Evolutionary conservation across 2,329 filamentous ascomycete genomes (phyloP), one percentile per base, ranked within the genome.

Genomic region (Calonectria pseudoturangicola): DNA sequence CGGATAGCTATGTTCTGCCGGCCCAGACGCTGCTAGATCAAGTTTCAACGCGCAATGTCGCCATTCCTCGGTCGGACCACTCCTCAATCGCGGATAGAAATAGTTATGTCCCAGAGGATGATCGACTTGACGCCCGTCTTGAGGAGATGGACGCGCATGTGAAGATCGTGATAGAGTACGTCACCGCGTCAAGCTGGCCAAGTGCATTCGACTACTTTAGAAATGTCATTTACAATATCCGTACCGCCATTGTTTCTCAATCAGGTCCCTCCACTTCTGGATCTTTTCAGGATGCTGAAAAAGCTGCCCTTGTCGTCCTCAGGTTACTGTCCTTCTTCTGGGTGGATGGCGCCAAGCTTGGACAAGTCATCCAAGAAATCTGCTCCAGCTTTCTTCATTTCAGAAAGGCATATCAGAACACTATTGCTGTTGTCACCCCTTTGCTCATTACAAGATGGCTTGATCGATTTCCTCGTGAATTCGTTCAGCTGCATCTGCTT

Each of bases 311-410:
- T 15, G 86, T 91, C 21, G 85, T 90, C 13, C 82, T 93, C 60
- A 88, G 90, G 45, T 85, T 93, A 41, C 84, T 93, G 30, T 89
- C 90, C 18, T 92, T 89, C 79, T 89, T 92, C 76, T 93, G 91
- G 90, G 89, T 93, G 25, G 91, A 93, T 78, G 87, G 86, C 48
- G 85, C 87, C 56, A 93, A 92, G 82, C 85, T 94, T 16, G 88
- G 90, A 47, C 82, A 89, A 25, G 80, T 93, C 66, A 88, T 93
- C 45, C 91, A 93, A 76, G 92, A 94, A 82, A 85, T 93, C 45
- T 92, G 91, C 80, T 91, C 91, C 27, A 91, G 88, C 79, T 93
- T 93, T 80, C 85, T 93, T 56, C 92, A 93, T 80, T 90, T 93
- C 73, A 88, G 90, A 74, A 92, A 90, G 76, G 82, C 88, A 0